These are phyloP conservation scores for Trichosporon faecale DNA, from an alignment of 1,284 basidiomycete species.

Conservation along the genomic window DNA sequence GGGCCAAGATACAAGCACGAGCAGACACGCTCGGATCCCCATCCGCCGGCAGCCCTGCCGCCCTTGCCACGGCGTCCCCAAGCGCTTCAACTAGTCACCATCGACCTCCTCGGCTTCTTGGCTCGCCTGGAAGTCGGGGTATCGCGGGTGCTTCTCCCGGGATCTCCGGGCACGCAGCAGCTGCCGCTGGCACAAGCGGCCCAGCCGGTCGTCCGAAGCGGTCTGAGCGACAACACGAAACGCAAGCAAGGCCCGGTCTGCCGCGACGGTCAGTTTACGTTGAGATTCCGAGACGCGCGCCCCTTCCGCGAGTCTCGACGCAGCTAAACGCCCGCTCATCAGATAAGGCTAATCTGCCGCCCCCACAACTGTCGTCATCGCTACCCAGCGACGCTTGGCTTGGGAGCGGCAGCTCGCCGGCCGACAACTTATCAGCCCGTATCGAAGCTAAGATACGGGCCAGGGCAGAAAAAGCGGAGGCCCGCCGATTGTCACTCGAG, in stretches of 20 bases:
- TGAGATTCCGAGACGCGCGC: not conserved
- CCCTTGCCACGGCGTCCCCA: not conserved
- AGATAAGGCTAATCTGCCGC: not conserved
- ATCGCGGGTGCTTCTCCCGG: not conserved
- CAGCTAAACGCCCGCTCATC: not conserved
- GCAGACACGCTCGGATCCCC: not conserved
- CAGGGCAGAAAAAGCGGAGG: slow-evolving; percentile 6
- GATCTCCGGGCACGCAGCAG: not conserved
- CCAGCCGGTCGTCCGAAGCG: not conserved
- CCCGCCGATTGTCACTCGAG: not conserved
- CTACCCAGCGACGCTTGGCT: not conserved
- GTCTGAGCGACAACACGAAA: not conserved
- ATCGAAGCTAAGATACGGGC: slow-evolving; percentile 3
- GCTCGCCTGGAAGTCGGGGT: not conserved
- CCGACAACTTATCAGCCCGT: not conserved
- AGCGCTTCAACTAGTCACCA: not conserved
- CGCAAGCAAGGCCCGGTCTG: not conserved
- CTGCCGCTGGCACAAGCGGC: not conserved
- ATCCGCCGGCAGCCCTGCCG: not conserved
- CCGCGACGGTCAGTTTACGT: not conserved
- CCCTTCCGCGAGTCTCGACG: not conserved
- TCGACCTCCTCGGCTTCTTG: not conserved
- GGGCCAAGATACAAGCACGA: not conserved
- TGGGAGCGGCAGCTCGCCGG: not conserved
- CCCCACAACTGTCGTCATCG: not conserved